phyloP scores from a whole-genome alignment of 768 basidiomycete species.

The Chalciporus piperatus region DNA sequence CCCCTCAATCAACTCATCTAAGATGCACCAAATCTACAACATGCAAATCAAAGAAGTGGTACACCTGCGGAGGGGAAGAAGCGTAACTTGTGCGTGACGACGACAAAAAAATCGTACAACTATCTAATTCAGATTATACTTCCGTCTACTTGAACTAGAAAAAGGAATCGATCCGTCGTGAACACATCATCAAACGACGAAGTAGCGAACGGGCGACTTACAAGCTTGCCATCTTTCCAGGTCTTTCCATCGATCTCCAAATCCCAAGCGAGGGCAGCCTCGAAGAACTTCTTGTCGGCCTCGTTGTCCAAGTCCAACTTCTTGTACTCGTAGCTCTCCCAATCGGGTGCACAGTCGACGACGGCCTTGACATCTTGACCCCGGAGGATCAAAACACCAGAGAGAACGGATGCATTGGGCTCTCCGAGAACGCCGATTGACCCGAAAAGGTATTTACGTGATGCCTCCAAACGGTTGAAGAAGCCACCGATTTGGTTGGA shows the following conservation, averaged over 20 bases:
- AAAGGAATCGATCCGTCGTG: background rate
- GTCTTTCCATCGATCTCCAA: constrained; percentile 82
- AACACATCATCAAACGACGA: background rate
- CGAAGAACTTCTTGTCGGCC: constrained; percentile 86
- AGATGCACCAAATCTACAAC: background rate
- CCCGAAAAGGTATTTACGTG: constrained; percentile 95
- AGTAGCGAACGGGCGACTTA: constrained; percentile 41
- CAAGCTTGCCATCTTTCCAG: constrained; percentile 90
- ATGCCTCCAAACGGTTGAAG: constrained; percentile 97
- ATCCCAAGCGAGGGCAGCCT: constrained; percentile 93
- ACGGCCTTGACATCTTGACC: constrained; percentile 72
- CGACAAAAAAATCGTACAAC: constrained; percentile 21
- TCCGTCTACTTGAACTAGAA: constrained; percentile 23
- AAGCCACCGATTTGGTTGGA: constrained; percentile 91
- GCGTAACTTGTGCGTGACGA: constrained; percentile 3
- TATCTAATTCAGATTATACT: constrained; percentile 16
- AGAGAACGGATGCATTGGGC: constrained; percentile 73
- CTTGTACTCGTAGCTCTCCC: constrained; percentile 82
- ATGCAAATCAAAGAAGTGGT: background rate
- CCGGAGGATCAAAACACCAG: constrained; percentile 79
- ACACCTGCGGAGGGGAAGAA: background rate
- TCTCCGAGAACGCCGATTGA: constrained; percentile 88
- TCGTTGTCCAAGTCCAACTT: constrained; percentile 71
- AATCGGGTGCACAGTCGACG: constrained; percentile 84
- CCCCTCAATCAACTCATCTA: background rate